phyloP scores from a whole-genome alignment of 495 filamentous ascomycete species.

The Xylaria nigripes region DNA sequence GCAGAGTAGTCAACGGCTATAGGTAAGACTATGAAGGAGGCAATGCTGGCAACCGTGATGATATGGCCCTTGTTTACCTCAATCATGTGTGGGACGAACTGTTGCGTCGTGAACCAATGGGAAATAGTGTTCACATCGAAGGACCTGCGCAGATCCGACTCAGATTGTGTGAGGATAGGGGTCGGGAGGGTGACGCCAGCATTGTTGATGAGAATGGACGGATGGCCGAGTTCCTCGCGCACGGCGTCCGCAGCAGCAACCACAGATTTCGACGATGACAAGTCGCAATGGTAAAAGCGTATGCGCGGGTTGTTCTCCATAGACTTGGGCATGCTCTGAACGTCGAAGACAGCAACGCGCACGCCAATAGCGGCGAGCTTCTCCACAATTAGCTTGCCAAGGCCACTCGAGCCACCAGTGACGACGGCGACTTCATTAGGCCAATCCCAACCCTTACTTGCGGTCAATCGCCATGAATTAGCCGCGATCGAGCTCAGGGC shows the following conservation, averaged over 20 bases:
- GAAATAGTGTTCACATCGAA: slow-evolving; percentile 55
- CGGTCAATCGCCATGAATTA: slow-evolving; percentile 29
- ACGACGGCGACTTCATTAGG: slow-evolving; percentile 45
- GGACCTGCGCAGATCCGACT: slow-evolving; percentile 39
- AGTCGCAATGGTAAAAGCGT: slow-evolving; percentile 34
- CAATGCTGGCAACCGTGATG: slow-evolving; percentile 48
- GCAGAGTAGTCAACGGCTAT: slow-evolving; percentile 48
- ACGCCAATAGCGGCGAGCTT: slow-evolving; percentile 40
- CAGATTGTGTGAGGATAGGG: slow-evolving; percentile 41
- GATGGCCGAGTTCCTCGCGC: slow-evolving; percentile 39
- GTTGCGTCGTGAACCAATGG: slow-evolving; percentile 51
- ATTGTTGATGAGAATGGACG: slow-evolving; percentile 54
- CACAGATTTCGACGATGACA: slow-evolving; percentile 43
- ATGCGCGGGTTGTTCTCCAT: slow-evolving; percentile 6
- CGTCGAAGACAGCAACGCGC: slow-evolving; percentile 40
- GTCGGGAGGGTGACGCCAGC: slow-evolving; percentile 45
- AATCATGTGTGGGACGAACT: slow-evolving; percentile 56
- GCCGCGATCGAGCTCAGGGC: slow-evolving; percentile 37
- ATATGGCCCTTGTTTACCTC: slow-evolving; percentile 53
- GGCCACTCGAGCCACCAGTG: slow-evolving; percentile 51
- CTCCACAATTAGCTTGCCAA: slow-evolving; percentile 44
- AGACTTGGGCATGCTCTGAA: slow-evolving; percentile 15
- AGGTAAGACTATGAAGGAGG: slow-evolving; percentile 43
- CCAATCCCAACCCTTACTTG: slow-evolving; percentile 32
- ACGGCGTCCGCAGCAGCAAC: slow-evolving; percentile 37